A percentile compares a stretch with the other conserved stretches of the same genome.
phyloP scores from a whole-genome alignment of 2,329 filamentous ascomycete genomes.

The Zalaria sp. region DNA sequence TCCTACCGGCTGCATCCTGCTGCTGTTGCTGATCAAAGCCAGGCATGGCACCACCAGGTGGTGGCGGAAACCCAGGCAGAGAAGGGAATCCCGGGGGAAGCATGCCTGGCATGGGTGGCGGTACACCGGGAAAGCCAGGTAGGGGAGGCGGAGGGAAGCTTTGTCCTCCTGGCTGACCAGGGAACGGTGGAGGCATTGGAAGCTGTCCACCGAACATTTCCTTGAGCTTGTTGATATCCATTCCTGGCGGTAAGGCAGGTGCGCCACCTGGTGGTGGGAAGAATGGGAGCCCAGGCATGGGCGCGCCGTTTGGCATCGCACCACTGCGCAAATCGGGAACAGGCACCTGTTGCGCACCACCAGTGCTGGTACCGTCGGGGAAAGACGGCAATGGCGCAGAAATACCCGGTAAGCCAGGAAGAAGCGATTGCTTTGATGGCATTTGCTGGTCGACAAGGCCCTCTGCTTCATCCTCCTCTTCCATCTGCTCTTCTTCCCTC shows the following conservation, averaged over 20 bases:
- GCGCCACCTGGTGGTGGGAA: conserved; percentile 8
- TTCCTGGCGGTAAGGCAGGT: conserved; percentile 11
- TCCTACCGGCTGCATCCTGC: conserved; percentile 30
- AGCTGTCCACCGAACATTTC: conserved; percentile 15
- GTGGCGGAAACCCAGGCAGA: conserved; percentile 12
- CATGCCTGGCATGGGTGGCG: conserved; percentile 9
- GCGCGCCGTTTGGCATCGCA: conserved; percentile 21
- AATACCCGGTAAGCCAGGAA: conserved; percentile 43
- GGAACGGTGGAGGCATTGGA: conserved; percentile 14
- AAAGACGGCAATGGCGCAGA: conserved; percentile 14
- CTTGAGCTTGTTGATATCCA: conserved; percentile 19
- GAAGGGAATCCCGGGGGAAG: conserved; percentile 15
- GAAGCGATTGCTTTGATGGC: conserved; percentile 42
- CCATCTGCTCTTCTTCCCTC: conserved; percentile 86
- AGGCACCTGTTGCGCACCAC: conserved; percentile 20
- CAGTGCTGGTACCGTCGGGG: conserved; percentile 29
- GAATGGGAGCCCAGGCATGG: conserved; percentile 9
- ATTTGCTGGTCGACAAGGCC: conserved; percentile 84
- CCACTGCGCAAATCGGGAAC: conserved; percentile 32
- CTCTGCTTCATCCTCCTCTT: conserved; percentile 85
- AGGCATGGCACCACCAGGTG: conserved; percentile 11
- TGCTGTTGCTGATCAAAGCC: conserved; percentile 7
- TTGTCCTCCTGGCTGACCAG: conserved; percentile 6
- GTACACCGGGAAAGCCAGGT: conserved; percentile 6
- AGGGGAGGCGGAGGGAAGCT: conserved; percentile 16